phyloP scores from a whole-genome alignment of 768 basidiomycete species.

The Imleria badia region DNA sequence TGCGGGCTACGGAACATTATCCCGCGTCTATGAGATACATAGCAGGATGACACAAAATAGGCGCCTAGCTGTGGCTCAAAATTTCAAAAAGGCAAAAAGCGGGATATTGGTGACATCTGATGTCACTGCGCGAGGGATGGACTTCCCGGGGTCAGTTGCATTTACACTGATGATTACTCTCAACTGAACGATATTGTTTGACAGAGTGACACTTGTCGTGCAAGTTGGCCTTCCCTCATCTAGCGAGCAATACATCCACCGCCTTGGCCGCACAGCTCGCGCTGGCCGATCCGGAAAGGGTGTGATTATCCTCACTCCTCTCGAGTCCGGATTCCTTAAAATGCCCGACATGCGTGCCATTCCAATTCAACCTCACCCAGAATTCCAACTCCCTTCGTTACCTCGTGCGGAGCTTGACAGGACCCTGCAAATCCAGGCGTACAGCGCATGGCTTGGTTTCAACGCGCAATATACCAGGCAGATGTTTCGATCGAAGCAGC shows the following conservation, averaged over 20 bases:
- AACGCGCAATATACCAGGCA: conserved; percentile 43
- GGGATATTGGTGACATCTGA: conserved; percentile 54
- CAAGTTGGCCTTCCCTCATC: conserved; percentile 67
- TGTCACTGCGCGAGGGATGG: conserved; percentile 65
- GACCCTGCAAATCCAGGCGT: conserved; percentile 49
- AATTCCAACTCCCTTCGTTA: conserved; percentile 28
- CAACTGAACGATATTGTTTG: conserved; percentile 4
- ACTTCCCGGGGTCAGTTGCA: conserved; percentile 53
- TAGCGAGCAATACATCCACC: conserved; percentile 76
- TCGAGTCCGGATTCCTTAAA: conserved; percentile 50
- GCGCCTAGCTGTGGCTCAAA: conserved; percentile 48
- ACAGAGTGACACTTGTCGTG: conserved; percentile 56
- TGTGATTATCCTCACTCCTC: conserved; percentile 51
- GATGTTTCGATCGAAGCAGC: conserved; percentile 38
- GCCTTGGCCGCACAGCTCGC: conserved; percentile 75
- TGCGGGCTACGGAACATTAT: conserved; percentile 29
- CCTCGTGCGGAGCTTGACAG: conserved; percentile 28
- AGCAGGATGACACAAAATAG: conserved; percentile 51
- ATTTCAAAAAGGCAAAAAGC: conserved; percentile 44
- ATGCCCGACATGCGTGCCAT: conserved; percentile 40
- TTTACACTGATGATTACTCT: neutral
- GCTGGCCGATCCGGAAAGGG: conserved; percentile 66
- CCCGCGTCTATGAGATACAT: conserved; percentile 54
- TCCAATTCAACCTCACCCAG: conserved; percentile 36
- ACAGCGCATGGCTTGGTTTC: conserved; percentile 57